Evolutionary conservation across 2,329 filamentous ascomycete genomes (phyloP), one percentile per base, ranked within the genome.

Genomic region (Lasiodiplodia gonubiensis): DNA sequence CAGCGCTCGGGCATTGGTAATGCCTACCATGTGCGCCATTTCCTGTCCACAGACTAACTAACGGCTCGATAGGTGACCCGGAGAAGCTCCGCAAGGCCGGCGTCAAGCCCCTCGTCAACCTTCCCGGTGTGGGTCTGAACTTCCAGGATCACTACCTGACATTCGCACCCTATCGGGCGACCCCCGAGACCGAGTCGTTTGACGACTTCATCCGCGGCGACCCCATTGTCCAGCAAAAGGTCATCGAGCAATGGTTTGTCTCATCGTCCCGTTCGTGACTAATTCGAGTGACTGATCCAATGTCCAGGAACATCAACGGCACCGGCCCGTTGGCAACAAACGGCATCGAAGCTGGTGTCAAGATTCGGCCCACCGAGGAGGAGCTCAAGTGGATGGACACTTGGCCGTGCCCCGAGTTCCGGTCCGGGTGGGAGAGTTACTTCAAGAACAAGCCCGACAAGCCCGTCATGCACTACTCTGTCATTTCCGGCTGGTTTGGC

Each of bases 401-500:
- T 7, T 92, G 91, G 90, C 91, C 91, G 0, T 92, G 88, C 57
- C 87, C 88, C 12, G 88, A 92, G 64, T 94, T 94, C 82, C 85
- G 85, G 54, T 85, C 86, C 7, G 90, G 91, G 2, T 94, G 91
- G 90, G 88, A 94, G 72, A 89, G 86, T 65, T 94, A 94, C 81
- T 94, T 94, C 79, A 91, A 92, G 82, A 80, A 94, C 76, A 93
- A 93, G 82, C 90, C 90, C 0, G 91, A 94, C 79, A 94, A 94
- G 84, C 92, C 91, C 0, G 91, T 94, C 52, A 94, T 94, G 91
- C 92, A 94, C 76, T 94, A 94, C 80, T 90, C 86, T 1, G 87
- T 93, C 66, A 93, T 94, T 74, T 82, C 90, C 10, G 75, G 77
- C 18, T 66, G 65, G 79, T 83, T 82, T 68, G 81, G 81, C 65